These are phyloP conservation scores for Leptographium radiaticola DNA, from an alignment of 2,329 filamentous ascomycete species.

Conservation along the genomic window DNA sequence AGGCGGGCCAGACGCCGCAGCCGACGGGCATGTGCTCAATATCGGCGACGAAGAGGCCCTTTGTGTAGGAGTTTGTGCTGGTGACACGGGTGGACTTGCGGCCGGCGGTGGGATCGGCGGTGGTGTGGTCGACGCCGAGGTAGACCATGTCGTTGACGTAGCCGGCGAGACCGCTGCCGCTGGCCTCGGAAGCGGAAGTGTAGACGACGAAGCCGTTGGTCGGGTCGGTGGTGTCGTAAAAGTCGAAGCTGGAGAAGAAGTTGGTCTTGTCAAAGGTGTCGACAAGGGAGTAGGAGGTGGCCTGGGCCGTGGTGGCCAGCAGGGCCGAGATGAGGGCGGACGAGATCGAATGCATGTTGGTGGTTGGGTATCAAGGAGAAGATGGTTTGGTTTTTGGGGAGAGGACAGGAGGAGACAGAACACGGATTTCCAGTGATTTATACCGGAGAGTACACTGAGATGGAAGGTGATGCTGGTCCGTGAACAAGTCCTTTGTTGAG, in stretches of 20 bases:
- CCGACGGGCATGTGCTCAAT: constrained; percentile 64
- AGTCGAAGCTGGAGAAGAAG: constrained; percentile 43
- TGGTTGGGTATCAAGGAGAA: not conserved
- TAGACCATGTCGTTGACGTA: constrained; percentile 43
- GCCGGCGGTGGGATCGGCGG: constrained; percentile 40
- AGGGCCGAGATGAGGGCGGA: constrained; percentile 1
- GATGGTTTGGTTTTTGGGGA: not conserved
- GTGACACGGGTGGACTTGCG: constrained; percentile 58
- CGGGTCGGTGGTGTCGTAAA: constrained; percentile 49
- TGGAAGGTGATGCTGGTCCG: not conserved
- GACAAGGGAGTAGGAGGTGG: constrained; percentile 30
- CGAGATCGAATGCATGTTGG: constrained; percentile 2
- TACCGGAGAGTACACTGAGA: not conserved
- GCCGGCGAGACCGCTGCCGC: constrained; percentile 42
- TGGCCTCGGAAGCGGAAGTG: constrained; percentile 44
- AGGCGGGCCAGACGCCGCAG: constrained; percentile 68
- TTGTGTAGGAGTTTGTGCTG: constrained; percentile 52
- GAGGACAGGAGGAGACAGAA: no score
- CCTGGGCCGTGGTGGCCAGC: constrained; percentile 12
- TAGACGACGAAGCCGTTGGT: constrained; percentile 67
- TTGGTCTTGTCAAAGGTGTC: constrained; percentile 37
- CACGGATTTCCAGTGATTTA: not conserved
- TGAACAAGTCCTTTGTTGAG: not conserved
- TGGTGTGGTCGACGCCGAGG: constrained; percentile 55
- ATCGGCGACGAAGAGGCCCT: constrained; percentile 60